These are phyloP conservation scores for Trichoderma citrinoviride DNA, from an alignment of 2,329 filamentous ascomycete genomes.

Conservation along the genomic window DNA sequence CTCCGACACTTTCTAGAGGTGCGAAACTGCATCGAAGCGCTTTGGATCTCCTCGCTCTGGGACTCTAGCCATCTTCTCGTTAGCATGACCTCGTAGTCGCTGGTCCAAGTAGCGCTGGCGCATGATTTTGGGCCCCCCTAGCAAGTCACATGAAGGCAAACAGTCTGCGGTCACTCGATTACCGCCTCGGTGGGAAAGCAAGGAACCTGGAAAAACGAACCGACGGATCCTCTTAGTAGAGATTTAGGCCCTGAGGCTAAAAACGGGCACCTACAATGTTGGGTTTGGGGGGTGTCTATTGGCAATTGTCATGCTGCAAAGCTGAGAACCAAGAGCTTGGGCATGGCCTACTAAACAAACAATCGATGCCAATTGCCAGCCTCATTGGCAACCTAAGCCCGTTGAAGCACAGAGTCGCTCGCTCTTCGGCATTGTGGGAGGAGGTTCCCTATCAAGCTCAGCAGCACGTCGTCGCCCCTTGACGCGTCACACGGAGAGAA, in stretches of 20 bases:
- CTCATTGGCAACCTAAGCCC: slow-evolving; percentile 3
- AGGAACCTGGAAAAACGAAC: neutral
- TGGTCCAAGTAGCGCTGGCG: neutral
- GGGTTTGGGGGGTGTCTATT: neutral
- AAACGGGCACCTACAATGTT: neutral
- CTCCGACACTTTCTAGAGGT: neutral
- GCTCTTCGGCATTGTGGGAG: slow-evolving; percentile 5
- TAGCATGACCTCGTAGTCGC: neutral
- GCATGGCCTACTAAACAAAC: too few relatives aligned
- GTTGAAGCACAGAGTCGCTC: neutral
- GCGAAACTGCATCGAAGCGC: neutral
- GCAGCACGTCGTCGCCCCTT: neutral
- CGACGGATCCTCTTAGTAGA: slow-evolving; percentile 13
- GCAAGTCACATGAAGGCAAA: slow-evolving; percentile 13
- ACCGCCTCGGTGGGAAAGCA: neutral
- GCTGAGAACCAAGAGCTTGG: neutral
- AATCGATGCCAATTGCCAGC: neutral
- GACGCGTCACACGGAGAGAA: neutral
- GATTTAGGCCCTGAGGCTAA: slow-evolving; percentile 10
- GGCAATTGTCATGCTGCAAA: slow-evolving; percentile 5
- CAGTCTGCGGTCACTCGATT: slow-evolving; percentile 14
- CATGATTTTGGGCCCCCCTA: slow-evolving; percentile 1
- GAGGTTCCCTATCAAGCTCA: neutral
- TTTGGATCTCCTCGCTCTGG: neutral
- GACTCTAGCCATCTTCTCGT: neutral